Conservation (phyloP, 2,329 filamentous ascomycete genomes). For the Calonectria pseudoturangicola region DNA sequence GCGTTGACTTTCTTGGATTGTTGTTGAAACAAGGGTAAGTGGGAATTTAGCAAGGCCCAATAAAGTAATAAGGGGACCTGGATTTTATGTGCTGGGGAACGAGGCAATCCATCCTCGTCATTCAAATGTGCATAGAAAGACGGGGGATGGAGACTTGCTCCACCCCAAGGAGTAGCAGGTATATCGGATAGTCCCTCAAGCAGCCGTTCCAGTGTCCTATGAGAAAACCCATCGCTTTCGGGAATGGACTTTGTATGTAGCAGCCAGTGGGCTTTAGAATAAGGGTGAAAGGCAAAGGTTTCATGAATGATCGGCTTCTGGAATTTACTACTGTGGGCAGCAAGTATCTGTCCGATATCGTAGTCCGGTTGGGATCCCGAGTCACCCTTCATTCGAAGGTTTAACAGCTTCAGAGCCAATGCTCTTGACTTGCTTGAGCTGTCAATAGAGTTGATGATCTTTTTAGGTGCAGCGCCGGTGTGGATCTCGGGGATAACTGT, state of each 20-base stretch:
- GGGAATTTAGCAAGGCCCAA: constrained; percentile 13
- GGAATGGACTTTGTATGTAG: constrained; percentile 1
- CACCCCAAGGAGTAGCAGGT: background rate
- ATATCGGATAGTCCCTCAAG: background rate
- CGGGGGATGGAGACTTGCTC: background rate
- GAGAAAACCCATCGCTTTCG: background rate
- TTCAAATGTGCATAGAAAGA: background rate
- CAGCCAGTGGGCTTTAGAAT: background rate
- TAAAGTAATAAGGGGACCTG: background rate
- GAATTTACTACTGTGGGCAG: background rate
- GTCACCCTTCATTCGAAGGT: background rate
- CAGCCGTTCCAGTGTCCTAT: background rate
- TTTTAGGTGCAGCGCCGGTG: background rate
- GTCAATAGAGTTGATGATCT: constrained; percentile 1
- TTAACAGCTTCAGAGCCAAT: background rate
- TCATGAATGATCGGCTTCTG: background rate
- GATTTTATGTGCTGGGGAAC: no score
- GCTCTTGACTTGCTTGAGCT: background rate
- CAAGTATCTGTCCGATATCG: constrained; percentile 7
- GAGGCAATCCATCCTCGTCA: no score
- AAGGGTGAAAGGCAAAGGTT: background rate
- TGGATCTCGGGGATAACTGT: constrained; percentile 3
- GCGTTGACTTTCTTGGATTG: background rate
- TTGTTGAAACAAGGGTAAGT: background rate
- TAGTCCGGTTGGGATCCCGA: background rate